These are phyloP conservation scores for Backusella macrospora DNA, from an alignment of 192 early-diverging fungal genomes.

Conservation along the genomic window DNA sequence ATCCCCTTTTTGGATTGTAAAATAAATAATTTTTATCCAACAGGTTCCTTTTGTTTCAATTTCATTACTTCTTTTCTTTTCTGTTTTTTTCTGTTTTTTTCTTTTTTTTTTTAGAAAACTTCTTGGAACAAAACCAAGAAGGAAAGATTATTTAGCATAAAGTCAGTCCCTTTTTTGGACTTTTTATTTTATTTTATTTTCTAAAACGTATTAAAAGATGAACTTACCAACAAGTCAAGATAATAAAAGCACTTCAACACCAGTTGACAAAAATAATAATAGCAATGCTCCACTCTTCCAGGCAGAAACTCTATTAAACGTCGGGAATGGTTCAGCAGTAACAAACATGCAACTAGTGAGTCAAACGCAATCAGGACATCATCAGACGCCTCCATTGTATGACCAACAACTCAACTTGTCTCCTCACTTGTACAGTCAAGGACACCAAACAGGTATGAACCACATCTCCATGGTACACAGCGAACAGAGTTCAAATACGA, in stretches of 20 bases:
- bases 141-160: not conserved
- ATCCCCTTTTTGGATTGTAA: not conserved
- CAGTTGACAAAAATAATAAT: not conserved
- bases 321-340: not conserved
- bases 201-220: not conserved
- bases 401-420: not conserved
- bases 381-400: not conserved
- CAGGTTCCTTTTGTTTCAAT: not conserved
- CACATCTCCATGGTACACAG: not conserved
- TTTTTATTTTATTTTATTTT: not conserved
- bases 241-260: not conserved
- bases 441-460: not conserved
- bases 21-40: not conserved
- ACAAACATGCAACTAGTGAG: not conserved
- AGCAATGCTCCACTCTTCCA: not conserved
- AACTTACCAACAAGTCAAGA: slow-evolving; percentile 1
- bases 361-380: not conserved
- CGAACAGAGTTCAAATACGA: not conserved
- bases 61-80: not conserved
- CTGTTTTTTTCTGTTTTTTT: too few relatives aligned
- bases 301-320: not conserved
- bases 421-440: not conserved
- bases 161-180: not conserved
- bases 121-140: slow-evolving; percentile 9
- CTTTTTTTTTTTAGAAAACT: not conserved